Evolutionary conservation across 768 basidiomycete species (phyloP).

Genomic region (Chalciporus sphaerocephalus): DNA sequence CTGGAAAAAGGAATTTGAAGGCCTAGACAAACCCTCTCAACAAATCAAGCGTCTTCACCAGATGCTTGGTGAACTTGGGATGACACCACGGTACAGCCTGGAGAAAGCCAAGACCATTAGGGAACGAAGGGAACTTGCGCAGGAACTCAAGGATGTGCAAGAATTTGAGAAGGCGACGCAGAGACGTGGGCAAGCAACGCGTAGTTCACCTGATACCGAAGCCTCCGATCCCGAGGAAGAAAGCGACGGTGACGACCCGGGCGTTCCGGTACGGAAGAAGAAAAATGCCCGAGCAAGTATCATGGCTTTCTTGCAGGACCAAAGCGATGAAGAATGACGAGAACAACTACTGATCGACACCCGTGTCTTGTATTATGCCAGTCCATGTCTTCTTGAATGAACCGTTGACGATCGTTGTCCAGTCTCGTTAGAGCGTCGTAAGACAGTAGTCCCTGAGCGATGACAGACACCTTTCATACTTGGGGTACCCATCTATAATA

Average conservation of each 20-base stretch:
- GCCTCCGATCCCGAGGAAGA: conserved; percentile 32
- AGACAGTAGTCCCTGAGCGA: background rate
- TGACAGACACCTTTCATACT: no score
- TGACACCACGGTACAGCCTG: conserved; percentile 71
- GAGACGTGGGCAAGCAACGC: conserved; percentile 23
- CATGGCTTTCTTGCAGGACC: conserved; percentile 66
- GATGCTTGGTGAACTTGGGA: conserved; percentile 69
- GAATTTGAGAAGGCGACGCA: conserved; percentile 55
- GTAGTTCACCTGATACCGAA: conserved; percentile 14
- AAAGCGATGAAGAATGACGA: conserved; percentile 53
- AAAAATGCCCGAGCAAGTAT: conserved; percentile 57
- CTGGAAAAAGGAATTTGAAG: conserved; percentile 73
- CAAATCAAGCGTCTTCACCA: conserved; percentile 64
- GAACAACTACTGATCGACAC: background rate
- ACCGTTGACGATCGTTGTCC: background rate
- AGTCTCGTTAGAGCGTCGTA: background rate
- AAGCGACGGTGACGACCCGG: conserved; percentile 32
- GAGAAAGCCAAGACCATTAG: conserved; percentile 79
- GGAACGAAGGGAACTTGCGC: conserved; percentile 65
- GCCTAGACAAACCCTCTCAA: conserved; percentile 48
- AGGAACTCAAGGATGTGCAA: conserved; percentile 77
- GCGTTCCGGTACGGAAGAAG: conserved; percentile 37
- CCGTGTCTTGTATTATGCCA: background rate
- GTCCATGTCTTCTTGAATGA: background rate
- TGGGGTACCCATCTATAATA: no score